Base-by-base conservation (phyloP, 306 rosid genomes). In the Cicer chorassanicum region DNA sequence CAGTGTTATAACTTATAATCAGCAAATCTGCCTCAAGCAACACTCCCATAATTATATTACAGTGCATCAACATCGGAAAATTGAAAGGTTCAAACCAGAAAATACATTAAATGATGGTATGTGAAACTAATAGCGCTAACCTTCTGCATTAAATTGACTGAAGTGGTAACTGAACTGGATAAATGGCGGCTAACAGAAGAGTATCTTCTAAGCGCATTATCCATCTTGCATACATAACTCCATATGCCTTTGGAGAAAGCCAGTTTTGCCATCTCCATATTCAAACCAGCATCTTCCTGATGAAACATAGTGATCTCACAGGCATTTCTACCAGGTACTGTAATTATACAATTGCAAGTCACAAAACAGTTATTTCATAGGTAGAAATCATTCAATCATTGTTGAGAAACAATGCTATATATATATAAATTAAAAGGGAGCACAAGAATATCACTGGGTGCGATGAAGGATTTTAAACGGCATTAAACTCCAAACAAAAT, bases 221-320 rank as follows among this genome's bases (percentile, higher is more conserved):
- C 88, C 99, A 94, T 94, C 87, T 90, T 92, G 82, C 97, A 87
- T 40, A 94, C 88, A 41, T 87, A 94, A 81, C 77, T 90, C 99
- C 99, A 94, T 84, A 94, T 92, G 76, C 99, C 97, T 87, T 72
- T 87, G 5, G 90, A 60, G 76, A 94, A 94, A 13, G 83, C 96
- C 80, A 92, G 80, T 75, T 92, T 94, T 61, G 97, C 96, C 90
- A 92, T 73, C 81, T 94, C 91, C 76, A 74, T 81, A 76, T 92
- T 94, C 74, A 94, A 80, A 76, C 96, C 95, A 68, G 99, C 96
- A 84, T 92, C 99, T 82, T 94, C 99, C 85, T 92, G 99, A 81
- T 90, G 97, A 73, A 82, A 81, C 99, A 94, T 85, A 50, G 78
- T 81, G 86, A 94, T 87, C 87, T 94, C 99, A 80, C 92, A 86